These are phyloP conservation scores for Metschnikowia henanensis DNA, from an alignment of 805 yeast species.

Conservation along the genomic window DNA sequence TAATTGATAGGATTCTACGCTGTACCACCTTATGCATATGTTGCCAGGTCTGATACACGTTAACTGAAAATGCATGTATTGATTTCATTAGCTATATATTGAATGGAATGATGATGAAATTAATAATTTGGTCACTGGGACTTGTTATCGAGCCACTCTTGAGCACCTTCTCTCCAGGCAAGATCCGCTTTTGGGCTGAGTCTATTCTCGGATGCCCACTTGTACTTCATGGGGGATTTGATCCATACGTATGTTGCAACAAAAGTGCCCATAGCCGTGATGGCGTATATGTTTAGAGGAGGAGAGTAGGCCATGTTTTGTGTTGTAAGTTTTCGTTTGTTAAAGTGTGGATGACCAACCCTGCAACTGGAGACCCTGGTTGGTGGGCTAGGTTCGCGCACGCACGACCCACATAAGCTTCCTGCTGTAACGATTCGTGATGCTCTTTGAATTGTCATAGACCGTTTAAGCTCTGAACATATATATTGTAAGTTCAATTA, in stretches of 20 bases:
- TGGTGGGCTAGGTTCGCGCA: conserved; percentile 13
- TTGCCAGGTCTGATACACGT: neutral
- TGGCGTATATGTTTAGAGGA: conserved; percentile 40
- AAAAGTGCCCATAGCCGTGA: conserved; percentile 44
- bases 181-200: conserved; percentile 47
- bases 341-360: neutral
- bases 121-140: neutral
- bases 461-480: no score
- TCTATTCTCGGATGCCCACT: conserved; percentile 42
- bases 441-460: no score
- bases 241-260: conserved; percentile 33
- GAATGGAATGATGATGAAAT: neutral
- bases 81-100: conserved; percentile 1
- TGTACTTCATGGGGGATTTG: conserved; percentile 45
- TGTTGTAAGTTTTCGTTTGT: neutral
- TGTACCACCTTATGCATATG: no score
- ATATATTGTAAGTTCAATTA: no score
- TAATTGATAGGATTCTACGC: conserved; percentile 1
- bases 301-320: conserved; percentile 35
- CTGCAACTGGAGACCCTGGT: conserved; percentile 13
- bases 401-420: conserved; percentile 22
- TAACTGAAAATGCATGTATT: conserved; percentile 5
- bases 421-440: no score
- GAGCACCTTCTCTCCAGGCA: conserved; percentile 48
- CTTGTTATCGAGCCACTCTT: conserved; percentile 39